Conservation (phyloP, 208 protist species). For the Angomonas deanei region DNA sequence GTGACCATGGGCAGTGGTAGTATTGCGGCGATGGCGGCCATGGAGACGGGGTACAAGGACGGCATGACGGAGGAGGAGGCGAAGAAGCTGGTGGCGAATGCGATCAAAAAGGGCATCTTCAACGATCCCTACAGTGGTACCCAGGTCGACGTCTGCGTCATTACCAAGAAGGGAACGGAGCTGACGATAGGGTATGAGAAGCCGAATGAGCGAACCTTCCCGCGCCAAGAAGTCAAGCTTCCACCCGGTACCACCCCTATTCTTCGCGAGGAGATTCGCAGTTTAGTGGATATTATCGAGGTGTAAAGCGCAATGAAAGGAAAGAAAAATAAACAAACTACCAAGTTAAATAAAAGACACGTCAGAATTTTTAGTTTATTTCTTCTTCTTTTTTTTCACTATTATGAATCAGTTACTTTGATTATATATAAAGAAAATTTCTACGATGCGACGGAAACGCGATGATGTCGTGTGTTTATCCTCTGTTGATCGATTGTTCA, state of each 20-base stretch:
- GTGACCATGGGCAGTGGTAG: conserved; percentile 99
- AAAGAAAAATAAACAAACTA: conserved; percentile 7
- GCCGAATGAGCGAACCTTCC: conserved; percentile 80
- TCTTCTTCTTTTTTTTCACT: background rate
- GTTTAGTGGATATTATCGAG: conserved; percentile 74
- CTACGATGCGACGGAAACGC: no score
- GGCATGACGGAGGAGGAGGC: conserved; percentile 95
- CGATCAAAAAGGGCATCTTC: conserved; percentile 98
- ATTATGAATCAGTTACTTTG: background rate
- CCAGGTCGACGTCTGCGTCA: conserved; percentile 99
- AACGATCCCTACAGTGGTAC: conserved; percentile 99
- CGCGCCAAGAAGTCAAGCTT: conserved; percentile 60
- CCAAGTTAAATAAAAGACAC: background rate
- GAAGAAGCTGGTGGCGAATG: conserved; percentile 94
- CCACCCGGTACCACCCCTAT: conserved; percentile 80
- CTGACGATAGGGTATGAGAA: conserved; percentile 80
- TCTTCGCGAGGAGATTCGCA: conserved; percentile 65
- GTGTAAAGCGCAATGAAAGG: conserved; percentile 22
- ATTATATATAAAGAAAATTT: conserved; percentile 1
- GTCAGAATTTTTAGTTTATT: background rate
- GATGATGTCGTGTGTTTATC: no score
- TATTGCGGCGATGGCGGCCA: conserved; percentile 98
- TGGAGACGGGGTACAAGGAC: conserved; percentile 97
- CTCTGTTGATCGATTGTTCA: no score
- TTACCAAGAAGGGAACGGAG: conserved; percentile 88